Percentiles rank a stretch among this genome's conserved stretches.
phyloP scores from a whole-genome alignment of 352 stramenopile genomes.

The Peronospora belbahrii region DNA sequence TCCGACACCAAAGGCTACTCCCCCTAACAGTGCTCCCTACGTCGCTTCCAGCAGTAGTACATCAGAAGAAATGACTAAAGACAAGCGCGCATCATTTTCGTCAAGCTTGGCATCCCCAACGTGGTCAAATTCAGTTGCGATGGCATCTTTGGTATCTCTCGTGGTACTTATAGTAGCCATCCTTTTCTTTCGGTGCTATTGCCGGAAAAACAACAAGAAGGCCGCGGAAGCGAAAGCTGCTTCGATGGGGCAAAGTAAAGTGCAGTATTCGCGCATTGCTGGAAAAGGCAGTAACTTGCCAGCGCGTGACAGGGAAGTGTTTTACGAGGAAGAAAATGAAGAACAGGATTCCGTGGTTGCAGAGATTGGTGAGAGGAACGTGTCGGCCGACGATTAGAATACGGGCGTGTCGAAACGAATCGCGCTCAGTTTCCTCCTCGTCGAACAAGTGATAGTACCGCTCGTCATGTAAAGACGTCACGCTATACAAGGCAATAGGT shows the following conservation, averaged over 20 bases:
- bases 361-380: conserved; percentile 9
- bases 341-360: conserved; percentile 13
- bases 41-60: conserved; percentile 1
- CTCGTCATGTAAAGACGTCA: conserved; percentile 9
- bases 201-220: conserved; percentile 7
- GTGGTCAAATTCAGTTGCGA: conserved; percentile 16
- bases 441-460: conserved; percentile 7
- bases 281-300: conserved; percentile 9
- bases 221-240: conserved; percentile 6
- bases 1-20: not conserved
- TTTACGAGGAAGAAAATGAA: conserved; percentile 12
- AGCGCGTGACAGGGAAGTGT: not conserved
- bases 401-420: not conserved
- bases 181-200: conserved; percentile 12
- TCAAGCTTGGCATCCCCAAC: conserved; percentile 17
- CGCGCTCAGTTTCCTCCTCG: conserved; percentile 3
- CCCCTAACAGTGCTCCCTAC: not conserved
- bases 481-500: too few species aligned
- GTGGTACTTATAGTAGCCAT: conserved; percentile 12
- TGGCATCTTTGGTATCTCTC: conserved; percentile 13
- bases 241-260: conserved; percentile 11
- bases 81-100: conserved; percentile 5
- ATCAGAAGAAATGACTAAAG: conserved; percentile 1
- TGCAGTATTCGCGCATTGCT: conserved; percentile 24
- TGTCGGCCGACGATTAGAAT: conserved; percentile 1